A percentile compares a stretch with the other conserved stretches of the same genome.
Evolutionary conservation across 140 eudicot genomes (phyloP).

Genomic region (Oenanthe javanica): DNA sequence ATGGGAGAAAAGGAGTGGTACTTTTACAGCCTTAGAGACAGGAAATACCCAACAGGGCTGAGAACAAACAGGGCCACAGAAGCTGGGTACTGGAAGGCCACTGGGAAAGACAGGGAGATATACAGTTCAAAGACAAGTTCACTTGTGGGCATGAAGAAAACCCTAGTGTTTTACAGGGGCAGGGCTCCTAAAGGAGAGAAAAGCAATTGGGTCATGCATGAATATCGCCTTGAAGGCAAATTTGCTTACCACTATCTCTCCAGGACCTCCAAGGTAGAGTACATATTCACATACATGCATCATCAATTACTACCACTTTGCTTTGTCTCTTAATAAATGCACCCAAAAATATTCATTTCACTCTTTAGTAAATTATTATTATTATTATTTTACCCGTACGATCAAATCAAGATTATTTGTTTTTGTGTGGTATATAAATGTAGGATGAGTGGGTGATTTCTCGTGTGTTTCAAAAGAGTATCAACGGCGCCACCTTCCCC

Average conservation of each 20-base stretch:
- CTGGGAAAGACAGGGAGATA: constrained; percentile 55
- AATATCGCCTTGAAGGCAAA: constrained; percentile 42
- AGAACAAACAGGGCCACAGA: constrained; percentile 54
- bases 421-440: background rate
- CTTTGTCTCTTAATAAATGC: background rate
- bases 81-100: constrained; percentile 56
- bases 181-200: constrained; percentile 53
- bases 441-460: constrained; percentile 49
- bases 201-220: constrained; percentile 61
- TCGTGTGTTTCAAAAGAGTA: constrained; percentile 31
- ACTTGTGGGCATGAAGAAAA: constrained; percentile 54
- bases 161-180: constrained; percentile 49
- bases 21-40: constrained; percentile 40
- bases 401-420: background rate
- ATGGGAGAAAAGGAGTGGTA: constrained; percentile 61
- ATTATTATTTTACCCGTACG: background rate
- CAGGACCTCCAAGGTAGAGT: constrained; percentile 15
- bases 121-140: constrained; percentile 5
- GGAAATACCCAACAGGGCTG: constrained; percentile 51
- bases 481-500: constrained; percentile 15
- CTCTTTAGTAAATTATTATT: too few relatives aligned
- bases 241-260: constrained; percentile 37
- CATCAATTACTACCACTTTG: background rate
- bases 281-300: background rate
- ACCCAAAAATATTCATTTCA: background rate